Conservation (phyloP, 208 protist species). For the Trypanosoma theileri region DNA sequence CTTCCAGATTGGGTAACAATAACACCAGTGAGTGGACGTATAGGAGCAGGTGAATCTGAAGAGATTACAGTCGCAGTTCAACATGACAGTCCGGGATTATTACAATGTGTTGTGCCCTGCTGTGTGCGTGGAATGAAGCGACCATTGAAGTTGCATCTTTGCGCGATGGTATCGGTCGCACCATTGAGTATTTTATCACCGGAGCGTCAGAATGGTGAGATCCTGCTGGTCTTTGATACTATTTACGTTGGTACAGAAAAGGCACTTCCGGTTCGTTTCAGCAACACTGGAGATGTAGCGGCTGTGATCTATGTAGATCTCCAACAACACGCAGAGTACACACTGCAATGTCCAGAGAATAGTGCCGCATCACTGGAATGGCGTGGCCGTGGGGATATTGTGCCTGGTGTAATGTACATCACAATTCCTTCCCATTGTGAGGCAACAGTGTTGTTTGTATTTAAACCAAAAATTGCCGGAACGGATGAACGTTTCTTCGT, state of each 20-base stretch:
- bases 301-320: slow-evolving; percentile 85
- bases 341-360: slow-evolving; percentile 25
- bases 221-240: slow-evolving; percentile 84
- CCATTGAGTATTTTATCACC: slow-evolving; percentile 54
- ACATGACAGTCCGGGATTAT: slow-evolving; percentile 29
- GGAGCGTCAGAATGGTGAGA: slow-evolving; percentile 54
- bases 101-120: slow-evolving; percentile 50
- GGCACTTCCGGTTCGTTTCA: slow-evolving; percentile 52
- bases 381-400: slow-evolving; percentile 23
- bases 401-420: slow-evolving; percentile 30
- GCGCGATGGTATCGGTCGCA: slow-evolving; percentile 68
- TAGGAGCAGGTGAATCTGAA: slow-evolving; percentile 64
- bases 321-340: slow-evolving; percentile 34
- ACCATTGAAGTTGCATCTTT: slow-evolving; percentile 64
- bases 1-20: slow-evolving; percentile 68
- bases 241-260: slow-evolving; percentile 77
- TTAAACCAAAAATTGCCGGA: slow-evolving; percentile 19
- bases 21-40: slow-evolving; percentile 57
- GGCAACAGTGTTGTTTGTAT: slow-evolving; percentile 35
- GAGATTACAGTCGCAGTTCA: slow-evolving; percentile 70
- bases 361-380: slow-evolving; percentile 17
- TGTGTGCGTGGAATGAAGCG: slow-evolving; percentile 81
- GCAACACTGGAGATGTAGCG: slow-evolving; percentile 79
- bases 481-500: slow-evolving; percentile 43
- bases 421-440: slow-evolving; percentile 35